A percentile compares a stretch with the other conserved stretches of the same genome.
Evolutionary conservation across 805 yeast genomes (phyloP).

Genomic region (Ogataea pini): DNA sequence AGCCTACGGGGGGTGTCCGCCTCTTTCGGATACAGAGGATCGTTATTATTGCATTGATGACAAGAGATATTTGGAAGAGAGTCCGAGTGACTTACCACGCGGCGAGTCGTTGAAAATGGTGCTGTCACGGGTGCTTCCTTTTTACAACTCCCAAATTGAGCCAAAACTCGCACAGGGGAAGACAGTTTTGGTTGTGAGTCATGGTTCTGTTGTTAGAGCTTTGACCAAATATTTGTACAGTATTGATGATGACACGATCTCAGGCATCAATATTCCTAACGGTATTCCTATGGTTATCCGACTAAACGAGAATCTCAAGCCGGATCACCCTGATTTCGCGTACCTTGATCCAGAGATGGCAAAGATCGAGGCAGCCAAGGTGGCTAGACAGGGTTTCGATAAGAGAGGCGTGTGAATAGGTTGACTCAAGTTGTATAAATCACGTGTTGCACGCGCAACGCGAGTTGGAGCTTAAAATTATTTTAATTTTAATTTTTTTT

Average conservation of each 20-base stretch:
- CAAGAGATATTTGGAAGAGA: conserved; percentile 45
- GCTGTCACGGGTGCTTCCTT: conserved; percentile 63
- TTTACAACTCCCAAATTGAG: conserved; percentile 53
- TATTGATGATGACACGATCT: conserved; percentile 67
- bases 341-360: conserved; percentile 84
- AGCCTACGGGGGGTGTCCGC: conserved; percentile 75
- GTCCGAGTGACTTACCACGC: conserved; percentile 55
- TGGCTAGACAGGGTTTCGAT: conserved; percentile 70
- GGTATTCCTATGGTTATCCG: conserved; percentile 78
- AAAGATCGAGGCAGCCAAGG: conserved; percentile 74
- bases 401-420: neutral
- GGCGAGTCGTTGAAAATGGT: conserved; percentile 79
- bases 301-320: conserved; percentile 45
- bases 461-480: no score
- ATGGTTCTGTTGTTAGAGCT: conserved; percentile 81
- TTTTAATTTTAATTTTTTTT: neutral
- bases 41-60: conserved; percentile 38
- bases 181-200: conserved; percentile 70
- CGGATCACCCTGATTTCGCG: conserved; percentile 43
- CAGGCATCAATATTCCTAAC: conserved; percentile 76
- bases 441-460: no score
- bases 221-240: conserved; percentile 66
- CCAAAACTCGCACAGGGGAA: conserved; percentile 49
- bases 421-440: no score
- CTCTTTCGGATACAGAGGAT: conserved; percentile 42